Evolutionary conservation across 495 filamentous ascomycete genomes (phyloP), one percentile per base, ranked within the genome.

Genomic region (Neurospora sp.): DNA sequence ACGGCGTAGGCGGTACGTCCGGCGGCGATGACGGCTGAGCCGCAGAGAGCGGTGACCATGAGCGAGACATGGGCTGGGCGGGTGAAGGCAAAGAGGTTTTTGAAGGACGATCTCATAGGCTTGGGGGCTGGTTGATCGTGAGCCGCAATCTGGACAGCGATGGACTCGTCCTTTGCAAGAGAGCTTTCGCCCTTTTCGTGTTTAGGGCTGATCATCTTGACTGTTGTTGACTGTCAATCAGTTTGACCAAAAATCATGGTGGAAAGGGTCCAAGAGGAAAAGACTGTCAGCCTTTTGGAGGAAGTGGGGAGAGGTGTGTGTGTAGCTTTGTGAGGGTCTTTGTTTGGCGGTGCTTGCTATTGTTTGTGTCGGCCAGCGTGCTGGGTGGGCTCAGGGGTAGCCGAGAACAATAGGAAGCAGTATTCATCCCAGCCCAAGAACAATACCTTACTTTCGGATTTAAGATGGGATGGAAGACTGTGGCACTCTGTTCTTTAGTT

Each of bases 31-130:
- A 89, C 72, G 5, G 92, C 68, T 1, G 93, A 86, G 44, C 89
- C 81, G 20, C 87, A 8, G 39, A 90, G 68, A 12, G 89, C 75
- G 41, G 82, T 73, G 3, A 47, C 39, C 1, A 94, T 81, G 7
- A 86, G 75, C 8, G 82, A 81, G n/a, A 86, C 70, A 77, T 98
- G 90, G n/a, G 77, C 80, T 73, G 79, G 83, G 1, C 85, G 87
- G 0, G 90, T 92, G 83, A 97, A 98, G 53, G 78, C 81, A 78
- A 97, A 94, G 8, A 98, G 86, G 69, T 84, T 77, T 61, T 73
- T 77, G 68, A 81, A 75, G 20, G 79, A 79, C 1, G 82, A 76
- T 31, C 73, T 72, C 69, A 69, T 39, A 70, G 72, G 16, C 18
- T 70, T n/a, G 38, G 71, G 59, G 9, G 9, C 59, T n/a, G 65